Evolutionary conservation across 2,329 filamentous ascomycete species (phyloP).

Genomic region (Fusarium verrucosum): DNA sequence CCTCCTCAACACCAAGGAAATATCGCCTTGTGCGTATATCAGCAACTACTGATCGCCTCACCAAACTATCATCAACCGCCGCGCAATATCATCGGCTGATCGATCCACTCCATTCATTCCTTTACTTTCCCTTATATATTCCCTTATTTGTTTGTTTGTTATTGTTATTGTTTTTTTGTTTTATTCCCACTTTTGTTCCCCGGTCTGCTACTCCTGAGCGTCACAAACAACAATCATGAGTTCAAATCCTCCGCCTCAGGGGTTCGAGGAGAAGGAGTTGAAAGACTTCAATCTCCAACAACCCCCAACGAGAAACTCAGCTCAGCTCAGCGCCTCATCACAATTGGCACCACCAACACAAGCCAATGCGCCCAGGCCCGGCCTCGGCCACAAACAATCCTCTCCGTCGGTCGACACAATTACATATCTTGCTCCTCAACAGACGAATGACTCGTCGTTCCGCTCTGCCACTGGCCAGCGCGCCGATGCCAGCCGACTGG

Average conservation of each 20-base stretch:
- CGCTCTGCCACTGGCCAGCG: constrained; percentile 44
- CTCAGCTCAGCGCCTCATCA: constrained; percentile 13
- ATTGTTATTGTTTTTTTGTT: constrained; percentile 19
- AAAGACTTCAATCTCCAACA: constrained; percentile 33
- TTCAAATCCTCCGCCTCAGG: constrained; percentile 30
- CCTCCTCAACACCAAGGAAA: constrained; percentile 29
- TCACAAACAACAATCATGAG: constrained; percentile 25
- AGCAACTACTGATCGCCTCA: constrained; percentile 13
- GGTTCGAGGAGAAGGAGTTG: constrained; percentile 29
- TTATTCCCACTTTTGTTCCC: constrained; percentile 2
- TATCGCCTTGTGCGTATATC: constrained; percentile 3
- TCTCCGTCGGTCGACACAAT: constrained; percentile 46
- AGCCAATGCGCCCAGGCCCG: constrained; percentile 8
- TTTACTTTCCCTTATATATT: constrained; percentile 7
- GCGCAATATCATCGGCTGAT: constrained; percentile 33
- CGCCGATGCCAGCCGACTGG: constrained; percentile 52
- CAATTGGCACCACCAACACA: constrained; percentile 6
- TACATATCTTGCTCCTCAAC: constrained; percentile 44
- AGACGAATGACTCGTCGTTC: constrained; percentile 34
- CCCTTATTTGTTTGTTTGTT: constrained; percentile 1
- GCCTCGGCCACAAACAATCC: constrained; percentile 35
- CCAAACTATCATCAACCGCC: no score
- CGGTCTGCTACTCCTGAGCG: not conserved
- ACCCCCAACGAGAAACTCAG: constrained; percentile 28
- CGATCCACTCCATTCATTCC: no score